Base-by-base conservation (phyloP, 352 stramenopile species). In the Phytophthora pistaciae region DNA sequence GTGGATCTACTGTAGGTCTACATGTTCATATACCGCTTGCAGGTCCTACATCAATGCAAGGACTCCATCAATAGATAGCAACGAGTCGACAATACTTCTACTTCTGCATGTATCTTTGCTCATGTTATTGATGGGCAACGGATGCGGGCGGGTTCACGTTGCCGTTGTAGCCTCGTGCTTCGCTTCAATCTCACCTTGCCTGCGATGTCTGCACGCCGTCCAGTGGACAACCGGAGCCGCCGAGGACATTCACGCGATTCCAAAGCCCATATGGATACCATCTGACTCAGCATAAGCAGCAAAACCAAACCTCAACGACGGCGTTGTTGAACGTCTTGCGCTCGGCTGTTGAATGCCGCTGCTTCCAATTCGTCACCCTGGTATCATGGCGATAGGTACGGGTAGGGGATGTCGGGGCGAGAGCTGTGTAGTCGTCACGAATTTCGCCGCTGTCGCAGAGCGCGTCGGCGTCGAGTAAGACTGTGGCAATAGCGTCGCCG, bases 221-320 rank as follows among this genome's bases (percentile, higher is more conserved):
- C 16, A 48, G 40, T 21, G 40, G 40, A n/a, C 2, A 16, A 20
- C 40, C 40, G 14, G 13, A 48, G 14, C 40, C 14, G 13, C 18
- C 40, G 40, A 48, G 40, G 40, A 48, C 40, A 48, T 48, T 21
- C 40, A 48, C 40, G 40, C 40, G 40, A 48, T 21, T 48, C 40
- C 36, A 5, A 16, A 57, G 64, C 31, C 48, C 65, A 72, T 72
- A 63, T 67, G 65, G 50, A 42, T 20, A 13, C 23, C 38, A 60
- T 66, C 46, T 70, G 64, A 71, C 64, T 66, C 56, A 71, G 56
- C 38, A 40, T 16, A 58, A 36, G 33, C 55, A 27, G 55, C 63
- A 61, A 62, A 61, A 60, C 38, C 52, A 25, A 66, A 33, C 46
- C 59, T 50, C 18, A 27, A 4, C 46, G 8, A 21, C 46, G n/a